phyloP scores from a whole-genome alignment of 2,329 filamentous ascomycete species.

The Xylariomycetidae sp. region DNA sequence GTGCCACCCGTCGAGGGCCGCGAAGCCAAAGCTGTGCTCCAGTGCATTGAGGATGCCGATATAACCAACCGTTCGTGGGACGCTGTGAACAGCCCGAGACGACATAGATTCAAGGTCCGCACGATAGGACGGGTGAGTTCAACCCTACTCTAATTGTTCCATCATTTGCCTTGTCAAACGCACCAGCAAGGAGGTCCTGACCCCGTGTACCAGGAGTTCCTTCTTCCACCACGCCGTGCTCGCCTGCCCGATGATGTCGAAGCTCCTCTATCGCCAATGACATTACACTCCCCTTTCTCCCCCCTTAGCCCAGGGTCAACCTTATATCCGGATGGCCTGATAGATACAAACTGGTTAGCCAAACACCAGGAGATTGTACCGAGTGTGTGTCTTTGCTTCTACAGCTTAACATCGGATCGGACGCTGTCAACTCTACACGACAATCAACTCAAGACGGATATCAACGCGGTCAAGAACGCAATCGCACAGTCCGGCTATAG shows the following conservation, averaged over 20 bases:
- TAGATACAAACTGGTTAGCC: slow-evolving; percentile 74
- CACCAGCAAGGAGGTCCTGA: too few relatives aligned
- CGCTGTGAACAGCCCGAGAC: slow-evolving; percentile 44
- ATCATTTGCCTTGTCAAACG: too few relatives aligned
- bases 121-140: slow-evolving; percentile 78
- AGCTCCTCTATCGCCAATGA: slow-evolving; percentile 38
- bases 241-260: slow-evolving; percentile 46
- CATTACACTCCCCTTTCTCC: slow-evolving; percentile 87
- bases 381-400: slow-evolving; percentile 75
- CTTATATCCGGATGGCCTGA: slow-evolving; percentile 83
- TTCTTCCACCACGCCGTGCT: slow-evolving; percentile 53
- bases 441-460: slow-evolving; percentile 81
- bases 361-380: slow-evolving; percentile 87
- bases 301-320: slow-evolving; percentile 77
- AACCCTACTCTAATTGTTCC: too few relatives aligned
- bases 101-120: slow-evolving; percentile 62
- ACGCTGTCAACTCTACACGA: slow-evolving; percentile 74
- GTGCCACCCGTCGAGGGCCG: slow-evolving; percentile 59
- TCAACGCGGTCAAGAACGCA: slow-evolving; percentile 67
- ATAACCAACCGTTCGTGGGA: slow-evolving; percentile 62
- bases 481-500: slow-evolving; percentile 68
- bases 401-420: slow-evolving; percentile 65
- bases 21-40: slow-evolving; percentile 58
- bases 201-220: slow-evolving; percentile 43
- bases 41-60: slow-evolving; percentile 61